Evolutionary conservation across 148 eudicot species (phyloP).

Genomic region (Cornus controversa): DNA sequence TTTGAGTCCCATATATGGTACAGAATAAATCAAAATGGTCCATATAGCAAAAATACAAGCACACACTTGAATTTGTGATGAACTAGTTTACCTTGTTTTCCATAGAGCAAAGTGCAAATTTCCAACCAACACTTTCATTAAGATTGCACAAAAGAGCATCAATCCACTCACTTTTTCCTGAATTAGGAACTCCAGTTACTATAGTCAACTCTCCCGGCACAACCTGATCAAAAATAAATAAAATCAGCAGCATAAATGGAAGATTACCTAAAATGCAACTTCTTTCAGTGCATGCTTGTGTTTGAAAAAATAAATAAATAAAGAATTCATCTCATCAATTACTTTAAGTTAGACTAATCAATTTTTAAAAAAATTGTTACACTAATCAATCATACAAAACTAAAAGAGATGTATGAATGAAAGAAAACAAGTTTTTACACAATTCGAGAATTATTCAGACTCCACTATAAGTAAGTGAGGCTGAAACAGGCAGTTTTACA

Average conservation of each 20-base stretch:
- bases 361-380: too few species aligned
- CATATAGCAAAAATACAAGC: background rate
- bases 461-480: background rate
- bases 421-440: background rate
- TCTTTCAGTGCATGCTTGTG: background rate
- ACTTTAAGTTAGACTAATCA: background rate
- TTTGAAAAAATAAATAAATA: background rate
- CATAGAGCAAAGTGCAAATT: constrained; percentile 96
- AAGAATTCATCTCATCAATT: background rate
- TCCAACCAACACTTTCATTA: constrained; percentile 71
- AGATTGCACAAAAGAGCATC: constrained; percentile 94
- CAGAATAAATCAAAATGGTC: background rate
- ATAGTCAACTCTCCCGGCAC: constrained; percentile 97
- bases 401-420: background rate
- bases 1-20: background rate
- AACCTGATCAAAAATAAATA: constrained; percentile 43
- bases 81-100: constrained; percentile 69
- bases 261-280: background rate
- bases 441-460: background rate
- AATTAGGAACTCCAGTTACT: constrained; percentile 96
- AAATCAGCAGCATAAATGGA: background rate
- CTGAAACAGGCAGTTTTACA: too few species aligned
- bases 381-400: too few species aligned
- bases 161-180: constrained; percentile 99
- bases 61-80: background rate